Base-by-base conservation (phyloP, 495 filamentous ascomycete species). In the Lichina pygmaea region DNA sequence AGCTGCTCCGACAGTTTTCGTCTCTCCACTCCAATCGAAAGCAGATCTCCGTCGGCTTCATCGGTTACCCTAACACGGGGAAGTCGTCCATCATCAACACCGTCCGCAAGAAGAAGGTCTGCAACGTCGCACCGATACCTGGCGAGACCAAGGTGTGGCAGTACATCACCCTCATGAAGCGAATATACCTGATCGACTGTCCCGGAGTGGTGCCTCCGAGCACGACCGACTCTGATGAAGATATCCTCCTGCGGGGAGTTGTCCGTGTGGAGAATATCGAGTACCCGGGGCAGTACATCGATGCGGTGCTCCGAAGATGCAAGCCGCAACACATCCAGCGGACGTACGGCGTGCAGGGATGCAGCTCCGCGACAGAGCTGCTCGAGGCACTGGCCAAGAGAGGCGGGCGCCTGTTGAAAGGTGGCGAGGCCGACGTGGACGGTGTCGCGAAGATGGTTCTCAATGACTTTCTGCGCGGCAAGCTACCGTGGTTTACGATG, bases 101-200 rank as follows among this genome's bases (percentile, higher is more conserved):
- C 9, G 66, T 93, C 32, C 73, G 82, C 15, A 81, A 78, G 55
- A 95, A 95, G 66, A 81, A 86, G 50, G 85, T 93, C 34, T 80
- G 84, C 59, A 89, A 71, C 3, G 84, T 93, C 6, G 89, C 89
- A n/a, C 89, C 89, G 12, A 86, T 95, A 49, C 86, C 89, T 7
- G 86, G 86, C 8, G 79, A 85, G 59, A 95, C 86, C 47, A 97
- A 93, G 62, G 78, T 94, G 10, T 95, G 85, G 85, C 85, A 97
- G 58, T 95, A 93, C 51, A 79, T 97, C 48, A 94, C 86, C 0
- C 59, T 97, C 45, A 95, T 93, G 85, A 86, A 84, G 58, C 67
- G 91, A 44, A 94, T 97, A 40, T 95, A 93, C 57, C 66, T 97
- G 45, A 94, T 95, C 52, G 89, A 95, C 55, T 94, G 89, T 54